These are phyloP conservation scores for Penicillium fuscoglaucum DNA, from an alignment of 2,329 filamentous ascomycete species.

Conservation along the genomic window DNA sequence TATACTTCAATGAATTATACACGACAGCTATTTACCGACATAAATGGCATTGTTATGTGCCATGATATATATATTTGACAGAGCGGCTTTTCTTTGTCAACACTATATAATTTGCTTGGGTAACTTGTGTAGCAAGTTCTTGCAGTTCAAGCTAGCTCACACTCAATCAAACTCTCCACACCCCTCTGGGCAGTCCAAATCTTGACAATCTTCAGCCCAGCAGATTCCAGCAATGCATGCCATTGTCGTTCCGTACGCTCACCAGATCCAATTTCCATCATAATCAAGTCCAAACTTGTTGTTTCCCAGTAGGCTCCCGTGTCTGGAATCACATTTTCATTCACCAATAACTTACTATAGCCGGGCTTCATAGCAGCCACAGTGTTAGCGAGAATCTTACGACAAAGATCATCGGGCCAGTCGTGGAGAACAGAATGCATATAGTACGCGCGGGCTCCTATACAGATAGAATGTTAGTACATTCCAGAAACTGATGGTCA, in stretches of 20 bases:
- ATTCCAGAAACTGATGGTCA: neutral
- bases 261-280: slow-evolving; percentile 43
- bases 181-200: slow-evolving; percentile 29
- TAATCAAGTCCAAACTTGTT: slow-evolving; percentile 43
- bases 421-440: slow-evolving; percentile 39
- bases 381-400: slow-evolving; percentile 33
- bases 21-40: neutral
- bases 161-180: slow-evolving; percentile 29
- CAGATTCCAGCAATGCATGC: slow-evolving; percentile 32
- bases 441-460: slow-evolving; percentile 41
- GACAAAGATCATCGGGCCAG: slow-evolving; percentile 36
- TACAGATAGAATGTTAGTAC: slow-evolving; percentile 5
- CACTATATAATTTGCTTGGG: neutral
- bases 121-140: neutral
- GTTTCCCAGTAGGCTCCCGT: slow-evolving; percentile 32
- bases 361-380: slow-evolving; percentile 39
- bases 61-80: neutral
- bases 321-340: slow-evolving; percentile 45
- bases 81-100: neutral
- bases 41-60: neutral
- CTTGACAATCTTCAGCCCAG: slow-evolving; percentile 39
- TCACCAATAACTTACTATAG: slow-evolving; percentile 47
- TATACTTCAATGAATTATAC: neutral
- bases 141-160: slow-evolving; percentile 17
- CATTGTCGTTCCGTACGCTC: slow-evolving; percentile 47